A percentile compares a stretch with the other conserved stretches of the same genome.
These are phyloP conservation scores for Plantago ovata DNA, from an alignment of 257 asterid genomes.

Conservation along the genomic window DNA sequence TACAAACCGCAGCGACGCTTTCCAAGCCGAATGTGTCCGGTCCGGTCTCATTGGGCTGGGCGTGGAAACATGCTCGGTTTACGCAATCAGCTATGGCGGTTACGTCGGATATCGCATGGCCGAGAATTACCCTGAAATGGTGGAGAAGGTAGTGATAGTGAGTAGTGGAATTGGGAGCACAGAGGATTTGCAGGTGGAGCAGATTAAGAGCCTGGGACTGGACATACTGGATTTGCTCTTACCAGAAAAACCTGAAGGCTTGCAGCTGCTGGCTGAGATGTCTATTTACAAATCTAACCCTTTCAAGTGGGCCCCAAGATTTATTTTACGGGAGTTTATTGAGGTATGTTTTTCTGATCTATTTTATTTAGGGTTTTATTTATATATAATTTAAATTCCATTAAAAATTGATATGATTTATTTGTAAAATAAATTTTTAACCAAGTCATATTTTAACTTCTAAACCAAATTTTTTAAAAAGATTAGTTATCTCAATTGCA, in stretches of 20 bases:
- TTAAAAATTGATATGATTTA: too few species aligned
- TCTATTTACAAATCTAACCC: conserved; percentile 35
- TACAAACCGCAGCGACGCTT: conserved; percentile 37
- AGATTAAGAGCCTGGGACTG: conserved; percentile 37
- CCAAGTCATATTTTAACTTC: too few species aligned
- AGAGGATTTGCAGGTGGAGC: conserved; percentile 41
- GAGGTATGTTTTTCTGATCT: conserved; percentile 23
- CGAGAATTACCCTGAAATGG: conserved; percentile 39
- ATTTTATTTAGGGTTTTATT: too few species aligned
- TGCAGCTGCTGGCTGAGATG: conserved; percentile 40
- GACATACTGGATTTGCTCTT: conserved; percentile 41
- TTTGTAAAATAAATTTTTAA: too few species aligned
- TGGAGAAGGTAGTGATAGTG: conserved; percentile 66
- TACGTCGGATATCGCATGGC: conserved; percentile 61
- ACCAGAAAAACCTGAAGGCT: conserved; percentile 48
- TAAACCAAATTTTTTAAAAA: too few species aligned
- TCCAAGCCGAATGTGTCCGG: conserved; percentile 59
- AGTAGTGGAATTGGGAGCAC: conserved; percentile 59
- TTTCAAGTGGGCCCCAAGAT: conserved; percentile 48
- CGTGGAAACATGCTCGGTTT: conserved; percentile 46
- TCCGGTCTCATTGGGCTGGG: conserved; percentile 54
- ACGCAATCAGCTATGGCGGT: conserved; percentile 66
- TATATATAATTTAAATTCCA: too few species aligned
- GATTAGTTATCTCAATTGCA: too few species aligned
- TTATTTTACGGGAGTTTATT: conserved; percentile 42